Conservation (phyloP, 371 early-diverging fungal genomes). For the Zychaea mexicana region DNA sequence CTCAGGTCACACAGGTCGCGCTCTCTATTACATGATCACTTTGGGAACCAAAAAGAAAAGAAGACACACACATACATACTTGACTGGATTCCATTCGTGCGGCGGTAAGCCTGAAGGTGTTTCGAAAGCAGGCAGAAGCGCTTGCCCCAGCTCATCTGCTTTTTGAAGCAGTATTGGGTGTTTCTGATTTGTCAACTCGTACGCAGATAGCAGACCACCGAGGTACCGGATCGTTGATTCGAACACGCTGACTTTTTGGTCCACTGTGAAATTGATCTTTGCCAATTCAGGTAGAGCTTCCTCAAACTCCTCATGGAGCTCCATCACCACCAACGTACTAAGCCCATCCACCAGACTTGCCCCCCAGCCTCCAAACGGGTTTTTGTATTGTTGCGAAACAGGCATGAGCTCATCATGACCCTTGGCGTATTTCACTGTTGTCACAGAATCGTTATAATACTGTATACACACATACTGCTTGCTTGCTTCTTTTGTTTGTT, state of each 20-base stretch:
- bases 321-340: slow-evolving; percentile 83
- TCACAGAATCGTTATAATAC: not conserved
- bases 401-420: slow-evolving; percentile 65
- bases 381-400: slow-evolving; percentile 34
- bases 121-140: slow-evolving; percentile 61
- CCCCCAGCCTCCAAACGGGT: slow-evolving; percentile 80
- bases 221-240: slow-evolving; percentile 90
- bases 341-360: slow-evolving; percentile 82
- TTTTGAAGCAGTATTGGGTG: slow-evolving; percentile 37
- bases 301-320: slow-evolving; percentile 66
- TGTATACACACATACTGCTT: too few species aligned
- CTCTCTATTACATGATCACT: too few species aligned
- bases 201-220: slow-evolving; percentile 85
- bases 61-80: slow-evolving; percentile 28
- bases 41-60: too few species aligned
- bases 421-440: slow-evolving; percentile 43
- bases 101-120: slow-evolving; percentile 62
- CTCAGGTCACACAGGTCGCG: slow-evolving; percentile 7
- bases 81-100: slow-evolving; percentile 41
- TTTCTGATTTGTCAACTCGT: slow-evolving; percentile 61
- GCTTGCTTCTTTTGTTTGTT: not conserved
- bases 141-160: slow-evolving; percentile 56
- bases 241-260: slow-evolving; percentile 69
- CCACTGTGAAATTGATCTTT: slow-evolving; percentile 43
- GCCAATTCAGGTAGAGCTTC: slow-evolving; percentile 60